These are phyloP conservation scores for Selenicereus undatus DNA, from an alignment of 148 eudicot genomes.

Conservation along the genomic window DNA sequence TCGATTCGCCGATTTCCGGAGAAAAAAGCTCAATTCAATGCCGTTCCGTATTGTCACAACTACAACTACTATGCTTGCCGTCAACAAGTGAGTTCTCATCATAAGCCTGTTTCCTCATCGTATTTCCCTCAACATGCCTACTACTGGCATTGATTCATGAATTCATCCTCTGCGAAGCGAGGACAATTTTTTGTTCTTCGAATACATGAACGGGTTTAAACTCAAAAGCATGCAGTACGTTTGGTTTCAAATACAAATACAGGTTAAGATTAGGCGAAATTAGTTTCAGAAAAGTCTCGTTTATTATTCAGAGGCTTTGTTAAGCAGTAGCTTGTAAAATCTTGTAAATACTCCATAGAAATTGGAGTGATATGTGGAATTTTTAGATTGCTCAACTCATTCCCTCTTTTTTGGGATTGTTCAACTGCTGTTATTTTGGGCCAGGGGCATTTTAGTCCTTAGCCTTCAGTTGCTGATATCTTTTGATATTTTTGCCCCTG, in stretches of 20 bases:
- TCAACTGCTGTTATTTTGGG: no score
- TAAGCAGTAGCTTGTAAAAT: background rate
- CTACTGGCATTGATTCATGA: slow-evolving; percentile 9
- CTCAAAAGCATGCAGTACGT: background rate
- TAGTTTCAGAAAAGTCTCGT: background rate
- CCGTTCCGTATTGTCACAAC: background rate
- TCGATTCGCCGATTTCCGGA: background rate
- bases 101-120: background rate
- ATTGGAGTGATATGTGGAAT: background rate
- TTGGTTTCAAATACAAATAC: background rate
- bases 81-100: background rate
- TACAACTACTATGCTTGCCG: background rate
- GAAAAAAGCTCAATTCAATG: background rate
- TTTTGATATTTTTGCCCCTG: no score
- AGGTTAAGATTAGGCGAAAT: background rate
- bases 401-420: no score
- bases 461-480: no score
- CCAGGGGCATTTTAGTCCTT: no score
- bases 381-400: background rate
- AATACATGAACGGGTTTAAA: no score
- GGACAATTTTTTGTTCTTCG: background rate
- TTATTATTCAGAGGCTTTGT: background rate
- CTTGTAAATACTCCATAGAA: background rate
- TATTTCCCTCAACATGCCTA: background rate
- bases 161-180: slow-evolving; percentile 7